Base-by-base conservation (phyloP, 2,329 filamentous ascomycete species). In the Niveomyces coronatus region DNA sequence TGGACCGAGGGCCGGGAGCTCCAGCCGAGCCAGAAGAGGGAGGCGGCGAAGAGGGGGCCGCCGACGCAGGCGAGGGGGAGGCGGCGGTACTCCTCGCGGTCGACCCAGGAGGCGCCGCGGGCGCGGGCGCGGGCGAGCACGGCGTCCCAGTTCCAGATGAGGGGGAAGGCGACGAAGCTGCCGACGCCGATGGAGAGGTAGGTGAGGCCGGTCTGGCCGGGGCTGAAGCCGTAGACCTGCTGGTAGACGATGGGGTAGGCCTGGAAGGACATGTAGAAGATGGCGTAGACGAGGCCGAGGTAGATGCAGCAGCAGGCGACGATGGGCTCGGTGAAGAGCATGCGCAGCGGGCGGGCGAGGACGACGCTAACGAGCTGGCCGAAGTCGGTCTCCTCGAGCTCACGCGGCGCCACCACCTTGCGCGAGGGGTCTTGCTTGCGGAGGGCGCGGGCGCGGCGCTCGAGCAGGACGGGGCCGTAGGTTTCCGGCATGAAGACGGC, bases 251-350 rank as follows among this genome's bases (percentile, higher is more conserved):
- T 67, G 2, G 78, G 78, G 53, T 80, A 88, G 3, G 81, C 79
- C 54, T 85, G 76, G 49, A 89, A 85, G 52, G 77, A 85, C 60
- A 88, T 83, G 65, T 74, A 74, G 51, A 74, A 73, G 47, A 74
- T 71, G 34, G 64, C 71, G 52, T 86, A 88, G 23, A 77, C 70
- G 19, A 88, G 64, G 23, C 83, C 76, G 9, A 87, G 65, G 55
- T 86, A 88, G 51, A 74, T 53, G 54, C 79, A 85, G 1, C 72
- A 75, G 34, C 76, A 79, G 17, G 78, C 65, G 7, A 89, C 82
- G 35, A 89, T 82, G 34, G 80, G 77, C 52, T 91, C 85, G 30
- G 71, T 78, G 35, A 72, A 31, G 22, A 82, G 64, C 84, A 89
- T 89, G 18, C 79, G 69, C 5, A 87, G 56, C 0, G 85, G 84